Conservation (phyloP, 306 rosid genomes). For the Ceratonia siliqua region DNA sequence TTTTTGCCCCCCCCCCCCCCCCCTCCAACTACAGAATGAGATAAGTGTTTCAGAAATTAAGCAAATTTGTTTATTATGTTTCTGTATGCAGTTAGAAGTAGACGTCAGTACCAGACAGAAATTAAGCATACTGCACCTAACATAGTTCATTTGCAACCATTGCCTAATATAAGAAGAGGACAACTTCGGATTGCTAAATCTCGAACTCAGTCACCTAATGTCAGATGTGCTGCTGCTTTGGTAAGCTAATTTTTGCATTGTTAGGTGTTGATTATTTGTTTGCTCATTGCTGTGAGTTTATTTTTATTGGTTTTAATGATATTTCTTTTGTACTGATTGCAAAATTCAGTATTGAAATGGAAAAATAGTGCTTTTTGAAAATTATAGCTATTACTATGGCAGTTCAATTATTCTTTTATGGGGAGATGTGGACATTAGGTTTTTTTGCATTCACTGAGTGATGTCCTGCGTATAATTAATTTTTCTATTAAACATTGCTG, state of each 20-base stretch:
- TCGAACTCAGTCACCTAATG: conserved; percentile 36
- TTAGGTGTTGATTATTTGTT: conserved; percentile 12
- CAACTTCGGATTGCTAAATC: conserved; percentile 28
- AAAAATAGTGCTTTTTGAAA: background rate
- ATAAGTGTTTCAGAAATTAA: conserved; percentile 12
- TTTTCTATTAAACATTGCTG: background rate
- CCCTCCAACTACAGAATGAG: background rate
- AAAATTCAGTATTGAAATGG: background rate
- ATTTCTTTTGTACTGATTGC: background rate
- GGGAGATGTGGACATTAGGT: background rate
- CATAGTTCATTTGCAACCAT: conserved; percentile 34
- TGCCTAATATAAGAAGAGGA: conserved; percentile 39
- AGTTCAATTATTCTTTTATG: conserved; percentile 5
- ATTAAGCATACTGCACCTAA: conserved; percentile 31
- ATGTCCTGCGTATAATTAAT: background rate
- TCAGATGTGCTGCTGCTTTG: conserved; percentile 55
- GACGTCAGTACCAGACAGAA: conserved; percentile 17
- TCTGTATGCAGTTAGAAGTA: conserved; percentile 27
- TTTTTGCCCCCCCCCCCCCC: too few relatives aligned
- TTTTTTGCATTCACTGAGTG: conserved; percentile 8
- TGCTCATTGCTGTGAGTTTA: background rate
- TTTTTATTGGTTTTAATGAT: background rate
- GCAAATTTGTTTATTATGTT: conserved; percentile 15
- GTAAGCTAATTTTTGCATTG: conserved; percentile 45
- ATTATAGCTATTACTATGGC: background rate